Evolutionary conservation across 139 green algal genomes (phyloP).

Genomic region (Auxenochlorella pyrenoidosa): DNA sequence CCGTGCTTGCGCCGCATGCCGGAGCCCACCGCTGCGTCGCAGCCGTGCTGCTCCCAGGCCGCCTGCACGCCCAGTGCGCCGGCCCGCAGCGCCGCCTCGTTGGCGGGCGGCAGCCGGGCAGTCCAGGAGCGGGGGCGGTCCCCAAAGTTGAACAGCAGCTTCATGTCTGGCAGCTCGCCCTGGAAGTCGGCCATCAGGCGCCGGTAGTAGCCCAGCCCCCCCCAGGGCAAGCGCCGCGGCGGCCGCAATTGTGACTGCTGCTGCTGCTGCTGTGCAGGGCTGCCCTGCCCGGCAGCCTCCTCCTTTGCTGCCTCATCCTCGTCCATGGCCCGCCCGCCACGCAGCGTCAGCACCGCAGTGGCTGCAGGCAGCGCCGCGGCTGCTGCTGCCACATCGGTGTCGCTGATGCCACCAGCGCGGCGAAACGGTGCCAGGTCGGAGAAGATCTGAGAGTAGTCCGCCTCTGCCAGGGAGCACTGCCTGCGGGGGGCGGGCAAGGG

Average conservation of each 20-base stretch:
- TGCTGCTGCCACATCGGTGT: background rate
- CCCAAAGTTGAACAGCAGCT: constrained; percentile 4
- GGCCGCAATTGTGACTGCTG: background rate
- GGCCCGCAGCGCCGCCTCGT: background rate
- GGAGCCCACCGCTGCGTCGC: background rate
- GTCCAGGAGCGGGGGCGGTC: background rate
- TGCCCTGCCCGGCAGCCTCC: background rate
- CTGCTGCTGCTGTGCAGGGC: too few species aligned
- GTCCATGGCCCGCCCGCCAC: background rate
- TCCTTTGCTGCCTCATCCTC: background rate
- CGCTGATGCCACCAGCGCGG: background rate
- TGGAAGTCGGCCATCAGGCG: background rate
- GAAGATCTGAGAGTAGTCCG: background rate
- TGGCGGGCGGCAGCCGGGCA: background rate
- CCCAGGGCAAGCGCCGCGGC: background rate
- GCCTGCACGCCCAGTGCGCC: background rate
- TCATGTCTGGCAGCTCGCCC: background rate
- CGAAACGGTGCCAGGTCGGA: background rate
- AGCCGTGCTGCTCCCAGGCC: constrained; percentile 3
- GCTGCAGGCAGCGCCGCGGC: background rate
- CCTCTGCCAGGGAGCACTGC: background rate
- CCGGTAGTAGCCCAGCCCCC: background rate
- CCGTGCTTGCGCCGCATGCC: background rate
- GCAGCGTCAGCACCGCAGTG: background rate
- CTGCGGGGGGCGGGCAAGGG: background rate